These are phyloP conservation scores for Torrubiella hemipterigena DNA, from an alignment of 2,329 filamentous ascomycete species.

Conservation along the genomic window DNA sequence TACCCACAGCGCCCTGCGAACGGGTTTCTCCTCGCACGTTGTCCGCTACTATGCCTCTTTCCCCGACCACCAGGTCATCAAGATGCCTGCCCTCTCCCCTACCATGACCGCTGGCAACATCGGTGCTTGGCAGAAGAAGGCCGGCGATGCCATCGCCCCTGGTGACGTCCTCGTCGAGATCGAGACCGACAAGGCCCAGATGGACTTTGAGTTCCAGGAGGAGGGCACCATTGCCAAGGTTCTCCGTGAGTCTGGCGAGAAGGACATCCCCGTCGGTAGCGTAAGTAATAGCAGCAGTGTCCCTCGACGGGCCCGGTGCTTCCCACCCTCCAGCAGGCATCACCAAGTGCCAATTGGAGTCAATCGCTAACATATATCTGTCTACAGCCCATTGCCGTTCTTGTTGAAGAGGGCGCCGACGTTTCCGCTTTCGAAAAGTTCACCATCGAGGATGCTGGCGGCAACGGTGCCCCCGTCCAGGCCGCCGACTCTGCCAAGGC, in stretches of 20 bases:
- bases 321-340: no score
- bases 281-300: slow-evolving; percentile 44
- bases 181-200: slow-evolving; percentile 99
- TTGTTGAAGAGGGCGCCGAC: slow-evolving; percentile 86
- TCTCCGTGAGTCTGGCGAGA: slow-evolving; percentile 82
- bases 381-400: slow-evolving; percentile 78
- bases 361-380: slow-evolving; percentile 3
- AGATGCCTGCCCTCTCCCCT: slow-evolving; percentile 94
- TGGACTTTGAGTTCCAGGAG: slow-evolving; percentile 99
- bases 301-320: no score
- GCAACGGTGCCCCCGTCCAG: slow-evolving; percentile 53
- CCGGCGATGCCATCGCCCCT: slow-evolving; percentile 73
- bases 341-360: not conserved
- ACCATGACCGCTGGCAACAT: slow-evolving; percentile 98
- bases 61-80: slow-evolving; percentile 88
- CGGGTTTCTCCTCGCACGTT: slow-evolving; percentile 39
- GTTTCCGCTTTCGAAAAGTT: slow-evolving; percentile 82
- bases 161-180: slow-evolving; percentile 97
- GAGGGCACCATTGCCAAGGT: slow-evolving; percentile 93
- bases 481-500: slow-evolving; percentile 55
- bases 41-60: slow-evolving; percentile 68
- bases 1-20: slow-evolving; percentile 37
- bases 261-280: slow-evolving; percentile 87
- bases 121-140: slow-evolving; percentile 95
- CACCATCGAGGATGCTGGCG: slow-evolving; percentile 80